Base-by-base conservation (phyloP, 2,329 filamentous ascomycete species). In the Coniochaeta sp. region DNA sequence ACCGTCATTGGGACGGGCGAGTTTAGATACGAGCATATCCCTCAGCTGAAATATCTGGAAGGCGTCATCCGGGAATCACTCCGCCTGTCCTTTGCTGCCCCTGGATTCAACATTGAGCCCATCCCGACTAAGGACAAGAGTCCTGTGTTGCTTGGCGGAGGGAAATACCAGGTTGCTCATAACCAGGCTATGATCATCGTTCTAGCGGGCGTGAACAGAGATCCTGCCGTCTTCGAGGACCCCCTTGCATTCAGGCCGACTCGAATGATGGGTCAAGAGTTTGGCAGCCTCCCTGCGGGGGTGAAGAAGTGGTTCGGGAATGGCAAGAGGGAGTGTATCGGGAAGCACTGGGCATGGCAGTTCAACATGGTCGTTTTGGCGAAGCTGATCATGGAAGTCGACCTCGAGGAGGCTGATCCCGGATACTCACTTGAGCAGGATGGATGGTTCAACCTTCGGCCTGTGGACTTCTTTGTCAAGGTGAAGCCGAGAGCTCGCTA, bases 11-110 rank as follows among this genome's bases (percentile, higher is more conserved):
- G 77, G 1, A 61, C 65, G 2, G 68, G 62, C 1, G 67, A 73
- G 1, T 63, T 83, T 27, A 65, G 63, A 0, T 61, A 74, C 47
- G 72, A 74, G 6, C 77, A 82, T 58, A 61, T 83, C 1, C 58
- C 68, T 0, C 73, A 74, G 55, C 69, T 84, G 2, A 66, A 70
- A 10, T 84, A 82, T 61, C 58, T 82, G 46, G 74, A 77, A 51
- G 80, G 72, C 30, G 63, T 82, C 24, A 63, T 82, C 24, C 73
- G 75, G 49, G 78, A 83, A 61, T 71, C 77, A 0, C 66, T 83
- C 7, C 76, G 81, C 0, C 71, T 83, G 2, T 74, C 73, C 0
- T 75, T 73, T 28, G 72, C 78, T 0, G 77, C 79, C 0, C 78
- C 79, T 1, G 72, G 75, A 0, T 78, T 82, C 67, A 78, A 78